Base-by-base conservation (phyloP, 2,329 filamentous ascomycete genomes). In the Pyrenophora seminiperda region DNA sequence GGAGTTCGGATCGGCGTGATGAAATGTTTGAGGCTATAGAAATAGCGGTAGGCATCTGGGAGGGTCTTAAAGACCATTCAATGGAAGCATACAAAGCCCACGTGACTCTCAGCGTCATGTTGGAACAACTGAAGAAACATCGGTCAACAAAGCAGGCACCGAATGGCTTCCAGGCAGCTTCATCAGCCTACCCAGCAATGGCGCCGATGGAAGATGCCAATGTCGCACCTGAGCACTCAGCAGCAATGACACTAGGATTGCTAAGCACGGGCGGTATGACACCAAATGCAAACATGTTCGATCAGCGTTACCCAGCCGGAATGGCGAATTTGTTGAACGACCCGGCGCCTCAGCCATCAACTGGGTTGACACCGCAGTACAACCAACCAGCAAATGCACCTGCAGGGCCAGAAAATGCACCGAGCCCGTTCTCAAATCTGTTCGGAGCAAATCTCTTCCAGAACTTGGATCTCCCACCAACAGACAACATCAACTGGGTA, bases 11-110 rank as follows among this genome's bases (percentile, higher is more conserved):
- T 47, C 75, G 71, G 10, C 82, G 88, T 7, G 79, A 84, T 22
- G 88, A 89, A 59, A 95, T 97, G 89, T 79, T 94, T 22, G 75
- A 79, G 17, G 83, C 86, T 1, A 81, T 97, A 2, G 87, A 92
- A 66, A 81, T 81, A 14, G 89, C 89, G 7, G 82, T 84, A 37
- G 79, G 82, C 14, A 94, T 97, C 47, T 97, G 92, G 91, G 86
- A 88, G 40, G 84, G 84, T 7, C 78, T 91, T 9, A 83, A 86
- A 3, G 87, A 94, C 46, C 80, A 85, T 18, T 94, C 89, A 1
- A 88, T 97, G 76, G 93, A 97, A 61, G 91, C 92, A 0, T 92
- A 87, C 76, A 97, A 97, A 75, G 93, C 91, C 1, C 85, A 85
- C 32, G 85, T 84, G 33, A 82, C 93, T 18, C 78, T 97, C n/a